Evolutionary conservation across 805 yeast genomes (phyloP), one percentile per base, ranked within the genome.

Genomic region (Zygotorulaspora danielsina): DNA sequence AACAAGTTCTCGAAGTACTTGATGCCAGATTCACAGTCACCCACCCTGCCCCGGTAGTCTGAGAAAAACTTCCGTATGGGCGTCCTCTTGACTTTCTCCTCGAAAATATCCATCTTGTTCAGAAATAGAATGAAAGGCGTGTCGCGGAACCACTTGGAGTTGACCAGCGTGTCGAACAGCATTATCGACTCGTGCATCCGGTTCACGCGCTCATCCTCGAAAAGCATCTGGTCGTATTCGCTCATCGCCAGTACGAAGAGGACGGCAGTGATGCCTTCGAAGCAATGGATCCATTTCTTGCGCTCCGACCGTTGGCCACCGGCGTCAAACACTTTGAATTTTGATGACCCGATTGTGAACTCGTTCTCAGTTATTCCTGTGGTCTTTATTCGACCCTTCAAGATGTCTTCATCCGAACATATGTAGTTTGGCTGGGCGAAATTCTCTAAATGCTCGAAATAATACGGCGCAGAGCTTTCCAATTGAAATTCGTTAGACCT

Each of bases 261-360:
- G 0, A 94, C 82, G 3, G 94, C 84, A 0, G 95, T 83, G 35
- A 90, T 84, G 46, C 84, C 86, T 55, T 89, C 93, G 63, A 89
- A 89, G 56, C 95, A 86, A 57, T 88, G 96, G 46, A 89, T 84
- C 97, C 97, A 89, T 60, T 89, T 89, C 51, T 82, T 78, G 45
- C 97, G 72, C 60, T 89, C 97, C 15, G 86, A 78, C 45, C 96
- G 67, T 65, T 89, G 97, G 2, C 98, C 98, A 38, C 98, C 98
- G 3, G 96, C 97, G 69, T 93, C 98, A 31, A 88, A 66, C 29
- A 93, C 85, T 54, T 78, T 79, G 59, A 89, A 81, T 48, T 71
- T 76, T 33, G 78, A 73, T 2, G 77, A 71, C 7, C 78, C 76
- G 45, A 90, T 77, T 40, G 71, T 70, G 65, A 93, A 89, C 39